These are phyloP conservation scores for Suillus brevipes DNA, from an alignment of 768 basidiomycete genomes.

Conservation along the genomic window DNA sequence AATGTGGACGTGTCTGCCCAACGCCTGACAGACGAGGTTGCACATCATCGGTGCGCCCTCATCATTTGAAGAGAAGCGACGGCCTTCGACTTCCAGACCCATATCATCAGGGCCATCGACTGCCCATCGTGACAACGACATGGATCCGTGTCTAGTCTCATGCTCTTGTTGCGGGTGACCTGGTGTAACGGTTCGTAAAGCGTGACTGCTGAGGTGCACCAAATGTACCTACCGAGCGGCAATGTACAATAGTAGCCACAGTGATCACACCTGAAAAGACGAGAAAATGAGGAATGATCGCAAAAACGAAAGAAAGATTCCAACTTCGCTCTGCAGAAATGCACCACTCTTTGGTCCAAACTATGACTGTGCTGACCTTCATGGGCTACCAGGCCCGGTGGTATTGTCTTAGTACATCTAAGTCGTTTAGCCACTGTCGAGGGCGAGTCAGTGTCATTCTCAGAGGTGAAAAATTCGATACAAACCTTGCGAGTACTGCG, in stretches of 20 bases:
- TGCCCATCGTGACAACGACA: constrained; percentile 58
- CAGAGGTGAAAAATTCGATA: neutral
- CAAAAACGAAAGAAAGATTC: constrained; percentile 6
- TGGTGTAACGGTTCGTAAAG: constrained; percentile 18
- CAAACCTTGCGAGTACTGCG: constrained; percentile 55
- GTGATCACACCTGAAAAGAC: constrained; percentile 42
- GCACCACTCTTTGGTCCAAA: constrained; percentile 44
- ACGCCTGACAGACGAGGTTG: constrained; percentile 52
- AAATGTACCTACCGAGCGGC: constrained; percentile 45
- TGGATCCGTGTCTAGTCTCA: constrained; percentile 63
- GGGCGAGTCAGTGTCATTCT: neutral
- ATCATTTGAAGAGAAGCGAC: constrained; percentile 52
- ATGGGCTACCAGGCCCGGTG: constrained; percentile 43
- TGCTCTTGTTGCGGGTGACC: constrained; percentile 62
- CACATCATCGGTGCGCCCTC: constrained; percentile 67
- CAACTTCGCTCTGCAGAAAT: constrained; percentile 55
- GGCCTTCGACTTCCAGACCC: constrained; percentile 52
- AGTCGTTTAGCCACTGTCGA: constrained; percentile 48
- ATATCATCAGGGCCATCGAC: constrained; percentile 52
- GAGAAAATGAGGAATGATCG: neutral
- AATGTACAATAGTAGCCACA: constrained; percentile 62
- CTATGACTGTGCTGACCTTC: constrained; percentile 50
- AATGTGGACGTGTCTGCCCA: constrained; percentile 59
- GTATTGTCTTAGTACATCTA: constrained; percentile 49
- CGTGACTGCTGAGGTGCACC: neutral